Percentiles rank a stretch among this genome's conserved stretches.
Conservation (phyloP, 192 early-diverging fungal genomes). For the Mortierella alpina region DNA sequence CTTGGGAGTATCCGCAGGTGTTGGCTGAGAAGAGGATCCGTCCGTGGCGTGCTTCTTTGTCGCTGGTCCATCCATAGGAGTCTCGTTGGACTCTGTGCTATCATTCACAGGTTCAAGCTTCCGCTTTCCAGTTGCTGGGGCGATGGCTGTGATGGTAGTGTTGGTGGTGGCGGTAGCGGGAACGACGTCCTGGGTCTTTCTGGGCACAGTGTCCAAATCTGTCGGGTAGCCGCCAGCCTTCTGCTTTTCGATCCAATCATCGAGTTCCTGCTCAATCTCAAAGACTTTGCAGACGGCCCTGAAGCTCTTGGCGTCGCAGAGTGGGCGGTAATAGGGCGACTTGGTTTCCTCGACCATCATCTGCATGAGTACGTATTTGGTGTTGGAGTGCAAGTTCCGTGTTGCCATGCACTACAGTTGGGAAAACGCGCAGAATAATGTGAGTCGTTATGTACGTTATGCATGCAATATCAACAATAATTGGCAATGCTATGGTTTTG, state of each 20-base stretch:
- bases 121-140: neutral
- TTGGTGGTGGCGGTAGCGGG: neutral
- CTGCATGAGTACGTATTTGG: conserved; percentile 91
- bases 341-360: conserved; percentile 79
- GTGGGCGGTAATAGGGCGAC: conserved; percentile 54
- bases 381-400: conserved; percentile 83
- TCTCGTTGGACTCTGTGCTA: neutral
- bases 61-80: neutral
- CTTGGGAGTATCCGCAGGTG: conserved; percentile 25
- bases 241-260: conserved; percentile 36
- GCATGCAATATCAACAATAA: neutral
- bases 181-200: conserved; percentile 1
- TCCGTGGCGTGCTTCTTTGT: conserved; percentile 20
- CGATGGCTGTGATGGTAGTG: neutral
- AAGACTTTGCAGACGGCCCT: conserved; percentile 61
- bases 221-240: conserved; percentile 26
- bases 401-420: conserved; percentile 64
- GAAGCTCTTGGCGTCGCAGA: conserved; percentile 64
- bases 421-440: neutral
- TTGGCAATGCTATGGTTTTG: neutral
- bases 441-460: too few species aligned
- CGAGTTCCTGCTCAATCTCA: conserved; percentile 37
- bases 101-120: conserved; percentile 14
- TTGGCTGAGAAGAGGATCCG: conserved; percentile 20
- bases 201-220: conserved; percentile 27